Evolutionary conservation across 176 grass and related monocot species (phyloP).

Genomic region (Zea mays): Zm-B73-REFERENCE-NAM-5.0 NC_050098.1:184856501-184857000

Average conservation of each 20-base stretch:
- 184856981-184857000: slow-evolving; percentile 30
- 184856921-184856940: slow-evolving; percentile 26
- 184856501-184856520: slow-evolving; percentile 40
- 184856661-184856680: slow-evolving; percentile 36
- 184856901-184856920: slow-evolving; percentile 15
- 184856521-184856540: not conserved
- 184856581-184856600: slow-evolving; percentile 41
- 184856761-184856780: slow-evolving; percentile 49
- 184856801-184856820: slow-evolving; percentile 38
- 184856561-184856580: slow-evolving; percentile 30
- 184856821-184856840: slow-evolving; percentile 54
- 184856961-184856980: slow-evolving; percentile 28
- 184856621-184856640: slow-evolving; percentile 94
- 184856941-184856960: not conserved
- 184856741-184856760: slow-evolving; percentile 96
- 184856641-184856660: slow-evolving; percentile 74
- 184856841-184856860: slow-evolving; percentile 29
- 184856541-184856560: not conserved
- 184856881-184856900: slow-evolving; percentile 1
- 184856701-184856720: slow-evolving; percentile 85
- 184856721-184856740: slow-evolving; percentile 86
- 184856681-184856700: slow-evolving; percentile 74
- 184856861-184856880: slow-evolving; percentile 65
- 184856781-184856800: not conserved
- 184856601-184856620: slow-evolving; percentile 94